Conservation (phyloP, 441 rosid species). For the Lepidium campestre region DNA sequence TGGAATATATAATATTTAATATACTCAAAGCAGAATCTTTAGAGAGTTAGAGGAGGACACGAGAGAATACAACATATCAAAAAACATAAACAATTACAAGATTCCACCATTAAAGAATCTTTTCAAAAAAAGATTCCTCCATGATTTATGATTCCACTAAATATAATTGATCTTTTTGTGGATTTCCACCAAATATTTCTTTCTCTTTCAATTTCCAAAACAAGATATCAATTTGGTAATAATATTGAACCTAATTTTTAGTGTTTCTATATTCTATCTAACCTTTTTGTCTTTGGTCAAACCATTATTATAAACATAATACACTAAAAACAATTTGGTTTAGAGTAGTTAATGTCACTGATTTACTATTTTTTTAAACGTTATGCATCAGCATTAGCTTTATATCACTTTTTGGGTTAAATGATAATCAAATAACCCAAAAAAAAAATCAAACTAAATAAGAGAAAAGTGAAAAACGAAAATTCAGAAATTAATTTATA, state of each 20-base stretch:
- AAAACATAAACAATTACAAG: constrained; percentile 16
- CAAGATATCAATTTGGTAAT: constrained; percentile 9
- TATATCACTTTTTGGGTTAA: background rate
- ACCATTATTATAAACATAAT: background rate
- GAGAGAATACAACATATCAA: constrained; percentile 21
- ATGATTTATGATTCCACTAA: constrained; percentile 27
- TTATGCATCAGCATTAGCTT: background rate
- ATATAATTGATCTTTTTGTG: constrained; percentile 12
- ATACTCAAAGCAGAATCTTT: constrained; percentile 2
- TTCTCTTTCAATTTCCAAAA: constrained; percentile 1
- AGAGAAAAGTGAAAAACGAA: too few relatives aligned
- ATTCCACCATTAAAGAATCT: constrained; percentile 20
- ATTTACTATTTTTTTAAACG: background rate
- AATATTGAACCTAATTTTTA: background rate
- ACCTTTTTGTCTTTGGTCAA: background rate
- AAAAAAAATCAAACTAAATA: too few relatives aligned
- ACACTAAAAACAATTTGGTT: background rate
- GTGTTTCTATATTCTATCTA: background rate
- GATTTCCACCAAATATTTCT: constrained; percentile 24
- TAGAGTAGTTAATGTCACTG: background rate
- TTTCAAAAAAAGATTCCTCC: constrained; percentile 21
- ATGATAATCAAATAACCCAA: background rate
- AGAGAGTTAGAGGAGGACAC: constrained; percentile 10
- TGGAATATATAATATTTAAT: background rate
- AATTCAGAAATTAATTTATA: too few relatives aligned